Conservation (phyloP, 1,139 yeast species). For the Candida pseudoviswanathii region DNA sequence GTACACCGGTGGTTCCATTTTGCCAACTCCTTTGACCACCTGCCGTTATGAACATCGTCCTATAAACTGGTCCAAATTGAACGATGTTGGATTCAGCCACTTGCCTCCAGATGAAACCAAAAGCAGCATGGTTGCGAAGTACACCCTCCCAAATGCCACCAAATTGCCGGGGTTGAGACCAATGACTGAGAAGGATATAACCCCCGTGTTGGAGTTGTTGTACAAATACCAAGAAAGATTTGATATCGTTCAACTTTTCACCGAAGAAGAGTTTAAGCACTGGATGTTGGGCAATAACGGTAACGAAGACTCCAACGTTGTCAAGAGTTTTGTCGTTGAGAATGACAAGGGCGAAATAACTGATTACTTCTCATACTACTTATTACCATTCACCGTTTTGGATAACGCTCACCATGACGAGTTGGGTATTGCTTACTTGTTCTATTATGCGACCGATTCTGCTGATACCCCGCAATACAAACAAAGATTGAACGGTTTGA, state of each 20-base stretch:
- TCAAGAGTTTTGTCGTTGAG: constrained; percentile 81
- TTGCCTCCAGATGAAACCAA: constrained; percentile 78
- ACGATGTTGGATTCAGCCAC: constrained; percentile 86
- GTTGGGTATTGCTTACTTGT: constrained; percentile 84
- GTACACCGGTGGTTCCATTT: constrained; percentile 87
- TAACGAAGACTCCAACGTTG: constrained; percentile 45
- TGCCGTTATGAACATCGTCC: constrained; percentile 95
- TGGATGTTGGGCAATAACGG: constrained; percentile 65
- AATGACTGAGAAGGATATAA: constrained; percentile 63
- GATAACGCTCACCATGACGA: constrained; percentile 66
- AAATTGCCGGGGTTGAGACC: constrained; percentile 64
- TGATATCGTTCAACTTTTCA: constrained; percentile 71
- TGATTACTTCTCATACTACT: constrained; percentile 87
- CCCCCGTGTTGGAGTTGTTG: constrained; percentile 61
- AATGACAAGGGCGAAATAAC: constrained; percentile 66
- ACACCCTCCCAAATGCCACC: constrained; percentile 65
- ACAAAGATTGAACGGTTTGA: constrained; percentile 59
- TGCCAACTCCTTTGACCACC: constrained; percentile 91
- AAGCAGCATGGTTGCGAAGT: constrained; percentile 79
- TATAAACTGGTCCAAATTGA: constrained; percentile 83
- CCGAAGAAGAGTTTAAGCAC: constrained; percentile 72
- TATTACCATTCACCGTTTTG: constrained; percentile 84
- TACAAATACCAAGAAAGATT: constrained; percentile 64
- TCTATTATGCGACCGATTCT: constrained; percentile 81
- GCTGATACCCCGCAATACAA: constrained; percentile 40